Base-by-base conservation (phyloP, 2,329 filamentous ascomycete species). In the Cryoendolithus antarcticus region DNA sequence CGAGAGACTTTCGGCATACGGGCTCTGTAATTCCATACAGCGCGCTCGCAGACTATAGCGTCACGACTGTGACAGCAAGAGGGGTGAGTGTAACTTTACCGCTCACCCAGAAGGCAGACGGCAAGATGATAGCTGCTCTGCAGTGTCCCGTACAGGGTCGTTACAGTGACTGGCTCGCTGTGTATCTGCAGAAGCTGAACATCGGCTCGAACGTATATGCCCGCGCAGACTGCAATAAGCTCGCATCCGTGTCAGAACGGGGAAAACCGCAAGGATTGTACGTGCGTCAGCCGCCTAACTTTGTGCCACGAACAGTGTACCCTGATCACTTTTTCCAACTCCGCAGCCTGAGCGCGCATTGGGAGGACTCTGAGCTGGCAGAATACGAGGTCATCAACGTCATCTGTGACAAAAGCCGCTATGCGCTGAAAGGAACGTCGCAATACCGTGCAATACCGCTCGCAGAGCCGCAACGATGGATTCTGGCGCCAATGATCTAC, bases 91-190 rank as follows among this genome's bases (percentile, higher is more conserved):
- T 44, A 10, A 39, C 30, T 3, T 13, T 48, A 10, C 42, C 32
- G 6, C 37, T 48, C 27, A 39, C 28, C 15, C 39, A 30, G 7
- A 34, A 31, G 24, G 15, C 31, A 21, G 19, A 32, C 48, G 43
- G 37, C 24, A 11, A 46, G 11, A 58, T 47, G 31, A 43, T 58
- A 13, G 58, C 58, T 4, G 52, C 52, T 2, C 40, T 61, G 7
- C 48, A 59, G 35, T 61, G 58, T 30, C 56, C 57, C 0, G 43
- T 45, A 1, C 55, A 55, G 4, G 51, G 49, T n/a, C 46, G 52
- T 6, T 54, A 55, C 30, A 44, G 51, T 12, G 50, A 40, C 9
- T 60, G 54, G 33, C 42, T 60, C 3, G 52, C 52, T 12, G 49
- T 61, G 4, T 56, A 56, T 33, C 48, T 60, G 8, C 39, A 49